A percentile compares a stretch with the other conserved stretches of the same genome.
These are phyloP conservation scores for Fusarium phyllophilum DNA, from an alignment of 2,329 filamentous ascomycete genomes.

Conservation along the genomic window DNA sequence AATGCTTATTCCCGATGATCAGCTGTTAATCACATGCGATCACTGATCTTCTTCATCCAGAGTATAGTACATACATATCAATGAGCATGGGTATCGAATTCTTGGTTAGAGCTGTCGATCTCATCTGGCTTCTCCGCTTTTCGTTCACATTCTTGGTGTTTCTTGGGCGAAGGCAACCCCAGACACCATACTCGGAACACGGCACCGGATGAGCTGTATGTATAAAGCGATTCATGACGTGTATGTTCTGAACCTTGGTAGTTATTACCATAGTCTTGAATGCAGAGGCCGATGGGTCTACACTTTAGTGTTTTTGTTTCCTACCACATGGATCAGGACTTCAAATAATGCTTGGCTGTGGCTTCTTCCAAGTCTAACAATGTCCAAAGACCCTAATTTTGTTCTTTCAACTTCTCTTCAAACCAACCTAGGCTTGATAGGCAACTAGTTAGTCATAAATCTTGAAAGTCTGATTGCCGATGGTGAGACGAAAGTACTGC, in stretches of 20 bases:
- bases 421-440: not conserved
- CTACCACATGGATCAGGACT: not conserved
- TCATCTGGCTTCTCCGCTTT: slow-evolving; percentile 6
- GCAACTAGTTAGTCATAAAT: not conserved
- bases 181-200: not conserved
- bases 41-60: not conserved
- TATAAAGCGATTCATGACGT: not conserved
- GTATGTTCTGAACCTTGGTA: not conserved
- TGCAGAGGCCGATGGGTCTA: not conserved
- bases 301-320: not conserved
- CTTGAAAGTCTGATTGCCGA: not conserved
- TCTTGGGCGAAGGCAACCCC: not conserved
- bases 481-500: not conserved
- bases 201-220: not conserved
- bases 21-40: not conserved
- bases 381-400: not conserved
- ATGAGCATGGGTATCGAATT: not conserved
- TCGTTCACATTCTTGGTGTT: not conserved
- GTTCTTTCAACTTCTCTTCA: not conserved
- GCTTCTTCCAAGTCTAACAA: not conserved
- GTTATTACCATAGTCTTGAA: not conserved
- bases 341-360: not conserved
- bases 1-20: not conserved
- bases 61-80: not conserved
- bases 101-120: not conserved